Conservation (phyloP, 768 basidiomycete genomes). For the Imleria badia region DNA sequence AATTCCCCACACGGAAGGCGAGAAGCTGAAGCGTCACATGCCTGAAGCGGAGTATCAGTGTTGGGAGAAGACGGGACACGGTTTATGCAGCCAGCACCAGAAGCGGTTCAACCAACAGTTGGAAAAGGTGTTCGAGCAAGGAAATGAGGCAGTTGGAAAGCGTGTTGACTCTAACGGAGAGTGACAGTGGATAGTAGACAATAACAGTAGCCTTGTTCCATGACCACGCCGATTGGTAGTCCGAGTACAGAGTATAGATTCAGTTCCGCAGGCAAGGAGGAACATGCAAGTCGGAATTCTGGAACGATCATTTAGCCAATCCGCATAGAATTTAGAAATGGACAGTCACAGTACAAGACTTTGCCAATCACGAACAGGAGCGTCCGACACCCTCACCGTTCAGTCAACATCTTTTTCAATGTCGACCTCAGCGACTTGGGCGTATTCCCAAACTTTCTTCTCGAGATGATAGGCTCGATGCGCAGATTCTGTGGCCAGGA, state of each 20-base stretch:
- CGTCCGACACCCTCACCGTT: slow-evolving; percentile 19
- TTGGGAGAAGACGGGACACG: slow-evolving; percentile 68
- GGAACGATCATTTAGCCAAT: background rate
- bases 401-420: slow-evolving; percentile 41
- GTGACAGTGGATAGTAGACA: background rate
- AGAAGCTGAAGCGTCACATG: slow-evolving; percentile 56
- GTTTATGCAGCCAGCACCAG: slow-evolving; percentile 48
- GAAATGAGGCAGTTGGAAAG: slow-evolving; percentile 21
- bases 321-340: background rate
- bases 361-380: background rate
- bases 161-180: background rate
- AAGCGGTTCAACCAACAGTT: slow-evolving; percentile 55
- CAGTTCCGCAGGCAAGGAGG: background rate
- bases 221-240: background rate
- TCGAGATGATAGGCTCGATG: slow-evolving; percentile 45
- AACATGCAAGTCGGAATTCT: background rate
- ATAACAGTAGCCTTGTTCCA: background rate
- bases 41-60: slow-evolving; percentile 52
- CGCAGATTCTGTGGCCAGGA: slow-evolving; percentile 50
- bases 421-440: slow-evolving; percentile 37
- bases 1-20: slow-evolving; percentile 51
- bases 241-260: background rate
- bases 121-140: slow-evolving; percentile 57
- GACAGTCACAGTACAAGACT: background rate
- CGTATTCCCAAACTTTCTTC: slow-evolving; percentile 39